These are phyloP conservation scores for Diddensiella santjacobensis DNA, from an alignment of 805 yeast species.

Conservation along the genomic window DNA sequence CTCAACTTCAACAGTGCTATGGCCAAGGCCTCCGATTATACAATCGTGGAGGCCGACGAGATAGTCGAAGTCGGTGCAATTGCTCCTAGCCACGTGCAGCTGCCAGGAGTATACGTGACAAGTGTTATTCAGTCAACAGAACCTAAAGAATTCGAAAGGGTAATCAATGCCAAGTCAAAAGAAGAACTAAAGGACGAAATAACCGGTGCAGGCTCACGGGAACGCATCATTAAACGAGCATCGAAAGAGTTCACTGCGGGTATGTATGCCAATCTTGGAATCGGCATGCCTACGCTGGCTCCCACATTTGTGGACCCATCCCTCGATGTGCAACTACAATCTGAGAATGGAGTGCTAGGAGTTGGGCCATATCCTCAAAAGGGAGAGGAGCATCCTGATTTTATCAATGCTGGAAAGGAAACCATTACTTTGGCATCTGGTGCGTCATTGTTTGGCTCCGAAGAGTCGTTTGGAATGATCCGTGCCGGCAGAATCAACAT, in stretches of 20 bases:
- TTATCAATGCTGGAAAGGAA: conserved; percentile 46
- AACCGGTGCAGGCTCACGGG: conserved; percentile 26
- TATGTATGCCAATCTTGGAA: conserved; percentile 40
- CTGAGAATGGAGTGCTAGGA: conserved; percentile 44
- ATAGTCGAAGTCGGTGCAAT: conserved; percentile 45
- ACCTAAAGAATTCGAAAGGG: conserved; percentile 41
- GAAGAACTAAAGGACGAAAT: conserved; percentile 10
- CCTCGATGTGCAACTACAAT: conserved; percentile 39
- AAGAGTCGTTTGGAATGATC: conserved; percentile 45
- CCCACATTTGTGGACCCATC: conserved; percentile 35
- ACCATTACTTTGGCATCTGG: conserved; percentile 41
- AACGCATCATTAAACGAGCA: conserved; percentile 39
- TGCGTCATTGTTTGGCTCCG: conserved; percentile 43
- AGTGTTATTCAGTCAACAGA: conserved; percentile 38
- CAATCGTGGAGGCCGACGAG: conserved; percentile 46
- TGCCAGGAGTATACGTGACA: conserved; percentile 41
- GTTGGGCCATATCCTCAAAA: conserved; percentile 38
- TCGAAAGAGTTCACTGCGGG: conserved; percentile 41
- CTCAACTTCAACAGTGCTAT: conserved; percentile 42
- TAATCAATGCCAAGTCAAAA: conserved; percentile 22
- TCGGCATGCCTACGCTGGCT: conserved; percentile 45
- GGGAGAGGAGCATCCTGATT: conserved; percentile 43
- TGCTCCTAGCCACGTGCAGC: conserved; percentile 41
- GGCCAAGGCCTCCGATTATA: conserved; percentile 41
- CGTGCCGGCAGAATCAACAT: conserved; percentile 40